These are phyloP conservation scores for Lichtheimia hyalospora DNA, from an alignment of 371 early-diverging fungal species.

Conservation along the genomic window DNA sequence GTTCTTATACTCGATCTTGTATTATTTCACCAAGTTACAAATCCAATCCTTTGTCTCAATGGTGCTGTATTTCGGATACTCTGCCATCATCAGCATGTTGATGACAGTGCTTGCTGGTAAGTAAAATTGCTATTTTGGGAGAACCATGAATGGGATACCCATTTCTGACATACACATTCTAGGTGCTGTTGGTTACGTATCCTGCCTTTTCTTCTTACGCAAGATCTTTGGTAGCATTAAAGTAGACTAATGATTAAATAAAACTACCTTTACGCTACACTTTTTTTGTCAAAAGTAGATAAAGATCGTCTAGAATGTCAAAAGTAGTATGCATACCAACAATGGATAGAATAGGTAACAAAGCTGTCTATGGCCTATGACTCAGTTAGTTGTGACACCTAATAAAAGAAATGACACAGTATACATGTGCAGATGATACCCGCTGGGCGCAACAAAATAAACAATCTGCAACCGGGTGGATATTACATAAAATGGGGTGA, in stretches of 20 bases:
- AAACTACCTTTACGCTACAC: not conserved
- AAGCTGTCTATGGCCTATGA: too few species aligned
- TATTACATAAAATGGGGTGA: too few species aligned
- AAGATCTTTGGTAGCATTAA: constrained; percentile 85
- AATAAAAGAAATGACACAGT: too few species aligned
- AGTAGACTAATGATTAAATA: constrained; percentile 56
- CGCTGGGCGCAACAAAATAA: too few species aligned
- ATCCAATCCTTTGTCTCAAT: constrained; percentile 74
- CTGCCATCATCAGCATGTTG: constrained; percentile 72
- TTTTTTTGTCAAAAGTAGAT: too few species aligned
- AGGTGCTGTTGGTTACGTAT: constrained; percentile 76
- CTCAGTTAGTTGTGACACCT: too few species aligned
- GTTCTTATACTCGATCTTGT: constrained; percentile 82
- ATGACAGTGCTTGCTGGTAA: constrained; percentile 74
- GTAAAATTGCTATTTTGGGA: not conserved
- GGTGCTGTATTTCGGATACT: constrained; percentile 92
- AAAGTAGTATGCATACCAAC: too few species aligned
- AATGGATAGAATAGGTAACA: too few species aligned
- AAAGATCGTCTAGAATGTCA: too few species aligned
- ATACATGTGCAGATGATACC: too few species aligned
- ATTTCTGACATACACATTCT: constrained; percentile 15
- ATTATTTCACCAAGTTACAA: constrained; percentile 72
- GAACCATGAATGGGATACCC: not conserved
- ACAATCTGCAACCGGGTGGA: too few species aligned
- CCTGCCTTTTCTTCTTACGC: constrained; percentile 76